These are phyloP conservation scores for Monilinia laxa DNA, from an alignment of 2,329 filamentous ascomycete genomes.

Conservation along the genomic window DNA sequence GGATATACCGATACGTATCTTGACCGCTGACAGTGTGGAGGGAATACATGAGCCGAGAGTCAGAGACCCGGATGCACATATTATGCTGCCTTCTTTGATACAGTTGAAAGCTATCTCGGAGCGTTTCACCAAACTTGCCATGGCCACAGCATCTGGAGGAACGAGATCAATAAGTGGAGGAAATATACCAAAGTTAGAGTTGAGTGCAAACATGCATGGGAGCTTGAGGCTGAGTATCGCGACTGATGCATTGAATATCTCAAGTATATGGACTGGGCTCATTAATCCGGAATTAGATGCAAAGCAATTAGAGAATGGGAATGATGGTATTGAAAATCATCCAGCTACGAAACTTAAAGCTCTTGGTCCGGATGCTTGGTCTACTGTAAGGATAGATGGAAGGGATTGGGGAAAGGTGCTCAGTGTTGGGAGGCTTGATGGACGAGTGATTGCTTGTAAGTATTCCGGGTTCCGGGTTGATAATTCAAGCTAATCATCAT, in stretches of 20 bases:
- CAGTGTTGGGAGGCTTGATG: constrained; percentile 85
- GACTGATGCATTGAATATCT: constrained; percentile 82
- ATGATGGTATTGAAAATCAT: constrained; percentile 69
- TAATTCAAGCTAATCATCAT: constrained; percentile 29
- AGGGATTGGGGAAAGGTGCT: constrained; percentile 94
- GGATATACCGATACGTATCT: constrained; percentile 90
- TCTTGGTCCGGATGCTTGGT: constrained; percentile 79
- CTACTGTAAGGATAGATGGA: constrained; percentile 85
- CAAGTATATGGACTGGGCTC: constrained; percentile 80
- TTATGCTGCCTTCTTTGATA: constrained; percentile 80
- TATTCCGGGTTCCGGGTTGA: constrained; percentile 24
- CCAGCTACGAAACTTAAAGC: constrained; percentile 77
- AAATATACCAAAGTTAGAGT: constrained; percentile 68
- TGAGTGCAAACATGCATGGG: constrained; percentile 94
- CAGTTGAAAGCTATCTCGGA: constrained; percentile 94
- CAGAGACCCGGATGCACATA: constrained; percentile 90
- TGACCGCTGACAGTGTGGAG: constrained; percentile 80
- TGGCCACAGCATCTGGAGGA: constrained; percentile 43
- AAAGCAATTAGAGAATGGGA: constrained; percentile 64
- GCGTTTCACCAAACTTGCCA: constrained; percentile 84
- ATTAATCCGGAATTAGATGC: constrained; percentile 87
- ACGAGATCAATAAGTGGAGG: constrained; percentile 31
- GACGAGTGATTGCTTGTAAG: constrained; percentile 86
- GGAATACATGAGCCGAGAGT: constrained; percentile 91
- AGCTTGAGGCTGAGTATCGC: constrained; percentile 74